A percentile compares a stretch with the other conserved stretches of the same genome.
These are phyloP conservation scores for Hepatocystis sp. DNA, from an alignment of 169 alveolate genomes.

Conservation along the genomic window DNA sequence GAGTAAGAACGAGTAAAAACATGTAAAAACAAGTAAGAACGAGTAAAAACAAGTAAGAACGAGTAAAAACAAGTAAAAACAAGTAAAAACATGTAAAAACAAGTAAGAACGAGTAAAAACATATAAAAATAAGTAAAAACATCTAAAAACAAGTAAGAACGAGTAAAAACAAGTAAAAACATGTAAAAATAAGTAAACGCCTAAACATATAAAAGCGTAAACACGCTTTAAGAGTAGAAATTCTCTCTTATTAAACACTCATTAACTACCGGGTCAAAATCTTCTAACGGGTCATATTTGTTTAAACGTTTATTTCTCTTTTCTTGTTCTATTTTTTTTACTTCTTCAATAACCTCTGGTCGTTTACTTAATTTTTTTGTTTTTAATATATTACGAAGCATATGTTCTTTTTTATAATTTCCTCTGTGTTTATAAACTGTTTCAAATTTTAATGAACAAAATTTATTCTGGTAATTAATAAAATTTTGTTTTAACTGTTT, in stretches of 20 bases:
- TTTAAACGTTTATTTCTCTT: constrained; percentile 30
- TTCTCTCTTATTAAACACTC: constrained; percentile 41
- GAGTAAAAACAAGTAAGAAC: too few species aligned
- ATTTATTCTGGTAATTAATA: constrained; percentile 36
- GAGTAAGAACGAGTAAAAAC: too few species aligned
- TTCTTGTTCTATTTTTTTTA: constrained; percentile 53
- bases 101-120: too few species aligned
- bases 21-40: too few species aligned
- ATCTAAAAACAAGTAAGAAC: too few species aligned
- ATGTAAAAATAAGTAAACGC: background rate
- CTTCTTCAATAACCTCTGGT: constrained; percentile 70
- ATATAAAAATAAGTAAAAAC: too few species aligned
- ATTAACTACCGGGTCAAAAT: constrained; percentile 69
- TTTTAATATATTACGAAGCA: constrained; percentile 61
- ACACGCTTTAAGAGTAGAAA: constrained; percentile 17
- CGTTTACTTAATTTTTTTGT: constrained; percentile 71
- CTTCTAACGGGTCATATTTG: constrained; percentile 62
- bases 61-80: too few species aligned
- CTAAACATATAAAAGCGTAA: background rate
- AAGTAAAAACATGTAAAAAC: too few species aligned
- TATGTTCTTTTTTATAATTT: constrained; percentile 55
- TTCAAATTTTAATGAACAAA: constrained; percentile 56
- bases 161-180: background rate
- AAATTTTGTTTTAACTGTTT: constrained; percentile 41
- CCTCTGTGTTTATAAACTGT: constrained; percentile 73